phyloP scores from a whole-genome alignment of 306 rosid genomes.

The Gynostemma pentaphyllum region DNA sequence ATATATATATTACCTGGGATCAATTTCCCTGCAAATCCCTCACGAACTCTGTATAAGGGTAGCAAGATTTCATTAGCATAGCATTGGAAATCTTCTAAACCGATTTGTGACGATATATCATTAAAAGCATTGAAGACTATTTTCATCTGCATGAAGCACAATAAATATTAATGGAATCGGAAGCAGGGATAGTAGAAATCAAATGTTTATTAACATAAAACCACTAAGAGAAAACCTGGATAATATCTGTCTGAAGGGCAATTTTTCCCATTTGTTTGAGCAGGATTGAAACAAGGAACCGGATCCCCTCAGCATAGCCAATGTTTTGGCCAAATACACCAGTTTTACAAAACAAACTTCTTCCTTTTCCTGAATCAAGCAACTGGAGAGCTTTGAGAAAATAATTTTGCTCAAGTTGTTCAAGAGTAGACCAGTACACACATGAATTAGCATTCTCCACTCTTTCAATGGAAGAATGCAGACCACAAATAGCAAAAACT shows the following conservation, averaged over 20 bases:
- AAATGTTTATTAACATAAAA: background rate
- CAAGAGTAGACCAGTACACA: constrained; percentile 59
- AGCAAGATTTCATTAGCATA: constrained; percentile 48
- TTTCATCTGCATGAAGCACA: constrained; percentile 46
- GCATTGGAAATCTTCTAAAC: constrained; percentile 37
- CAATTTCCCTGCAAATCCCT: constrained; percentile 72
- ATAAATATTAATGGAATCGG: constrained; percentile 2
- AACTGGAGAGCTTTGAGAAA: constrained; percentile 60
- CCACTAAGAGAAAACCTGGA: constrained; percentile 43
- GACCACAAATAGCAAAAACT: constrained; percentile 36
- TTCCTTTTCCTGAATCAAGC: constrained; percentile 66
- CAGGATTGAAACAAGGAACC: constrained; percentile 44
- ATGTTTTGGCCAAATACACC: constrained; percentile 21
- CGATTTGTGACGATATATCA: constrained; percentile 38
- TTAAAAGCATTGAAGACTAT: constrained; percentile 55
- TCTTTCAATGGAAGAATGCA: constrained; percentile 52
- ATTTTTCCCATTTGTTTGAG: constrained; percentile 68
- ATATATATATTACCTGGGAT: constrained; percentile 41
- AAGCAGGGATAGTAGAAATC: background rate
- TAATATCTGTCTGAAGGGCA: constrained; percentile 59
- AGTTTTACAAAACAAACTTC: constrained; percentile 33
- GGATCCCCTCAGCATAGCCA: constrained; percentile 18
- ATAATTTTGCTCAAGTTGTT: constrained; percentile 48
- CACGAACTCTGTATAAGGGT: constrained; percentile 71
- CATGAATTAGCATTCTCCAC: constrained; percentile 24